Evolutionary conservation across 352 stramenopile genomes (phyloP).

Genomic region (Pelagophyceae sp.): DNA sequence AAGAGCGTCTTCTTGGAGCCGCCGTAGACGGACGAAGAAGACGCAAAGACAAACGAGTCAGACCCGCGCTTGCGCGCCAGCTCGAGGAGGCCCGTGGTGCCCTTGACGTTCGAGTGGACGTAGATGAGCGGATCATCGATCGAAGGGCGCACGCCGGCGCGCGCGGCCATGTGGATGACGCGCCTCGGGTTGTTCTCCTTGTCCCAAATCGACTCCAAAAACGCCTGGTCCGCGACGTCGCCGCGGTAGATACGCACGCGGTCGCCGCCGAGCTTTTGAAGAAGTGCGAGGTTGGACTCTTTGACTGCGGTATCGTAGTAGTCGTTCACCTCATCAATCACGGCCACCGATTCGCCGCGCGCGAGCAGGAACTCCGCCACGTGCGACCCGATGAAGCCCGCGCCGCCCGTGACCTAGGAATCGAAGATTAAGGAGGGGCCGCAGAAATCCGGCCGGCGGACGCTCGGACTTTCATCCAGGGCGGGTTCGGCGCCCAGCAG

Average conservation of each 20-base stretch:
- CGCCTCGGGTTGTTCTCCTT: constrained; percentile 63
- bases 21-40: constrained; percentile 85
- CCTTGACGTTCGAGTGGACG: constrained; percentile 91
- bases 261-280: constrained; percentile 47
- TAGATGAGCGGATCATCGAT: constrained; percentile 96
- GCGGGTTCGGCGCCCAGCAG: too few relatives aligned
- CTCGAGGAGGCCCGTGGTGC: constrained; percentile 84
- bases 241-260: constrained; percentile 68
- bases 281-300: constrained; percentile 78
- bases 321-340: constrained; percentile 97
- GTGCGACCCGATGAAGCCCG: constrained; percentile 93
- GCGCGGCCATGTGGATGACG: constrained; percentile 88
- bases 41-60: constrained; percentile 90
- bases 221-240: constrained; percentile 82
- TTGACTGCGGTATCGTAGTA: constrained; percentile 98
- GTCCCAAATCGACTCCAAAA: constrained; percentile 75
- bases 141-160: constrained; percentile 87
- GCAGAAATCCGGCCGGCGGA: too few relatives aligned
- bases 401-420: constrained; percentile 84
- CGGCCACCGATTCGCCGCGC: constrained; percentile 78
- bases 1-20: constrained; percentile 79
- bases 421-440: too few relatives aligned
- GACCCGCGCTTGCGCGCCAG: constrained; percentile 72
- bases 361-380: constrained; percentile 73
- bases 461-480: too few relatives aligned